A percentile compares a stretch with the other conserved stretches of the same genome.
Evolutionary conservation across 345 rosid genomes (phyloP).

Genomic region (Raphanus raphanistrum): DNA sequence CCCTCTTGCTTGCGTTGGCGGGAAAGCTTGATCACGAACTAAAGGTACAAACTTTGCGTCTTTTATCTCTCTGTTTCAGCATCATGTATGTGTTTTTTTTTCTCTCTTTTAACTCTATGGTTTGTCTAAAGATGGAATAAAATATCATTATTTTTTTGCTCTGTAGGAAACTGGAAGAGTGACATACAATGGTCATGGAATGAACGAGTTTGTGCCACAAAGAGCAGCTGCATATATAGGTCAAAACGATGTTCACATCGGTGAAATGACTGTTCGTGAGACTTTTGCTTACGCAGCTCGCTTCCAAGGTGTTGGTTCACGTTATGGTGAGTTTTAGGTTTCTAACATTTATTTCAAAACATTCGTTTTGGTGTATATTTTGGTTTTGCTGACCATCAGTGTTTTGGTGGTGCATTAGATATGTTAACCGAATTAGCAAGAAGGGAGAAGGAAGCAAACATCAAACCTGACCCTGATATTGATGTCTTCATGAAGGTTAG

Average conservation of each 20-base stretch:
- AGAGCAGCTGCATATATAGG: conserved; percentile 75
- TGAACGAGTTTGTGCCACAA: conserved; percentile 69
- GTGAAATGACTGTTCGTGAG: conserved; percentile 77
- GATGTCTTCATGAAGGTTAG: conserved; percentile 88
- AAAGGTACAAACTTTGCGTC: conserved; percentile 42
- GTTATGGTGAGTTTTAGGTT: conserved; percentile 50
- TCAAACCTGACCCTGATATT: conserved; percentile 76
- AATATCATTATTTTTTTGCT: not conserved
- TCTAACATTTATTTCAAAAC: not conserved
- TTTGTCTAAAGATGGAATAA: not conserved
- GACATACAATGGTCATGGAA: conserved; percentile 63
- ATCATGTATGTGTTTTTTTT: not conserved
- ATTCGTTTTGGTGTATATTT: not conserved
- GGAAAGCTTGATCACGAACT: conserved; percentile 66
- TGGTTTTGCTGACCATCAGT: conserved; percentile 1
- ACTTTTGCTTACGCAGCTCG: conserved; percentile 81
- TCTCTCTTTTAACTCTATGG: not conserved
- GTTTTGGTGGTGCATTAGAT: conserved; percentile 41
- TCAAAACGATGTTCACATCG: conserved; percentile 69
- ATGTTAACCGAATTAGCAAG: conserved; percentile 74
- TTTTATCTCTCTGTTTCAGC: not conserved
- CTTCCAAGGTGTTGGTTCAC: conserved; percentile 79
- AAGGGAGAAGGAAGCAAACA: conserved; percentile 78
- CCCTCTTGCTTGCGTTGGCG: conserved; percentile 72
- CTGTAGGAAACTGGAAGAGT: conserved; percentile 50